Evolutionary conservation across 345 rosid genomes (phyloP), one percentile per base, ranked within the genome.

Genomic region (Microcos paniculata): DNA sequence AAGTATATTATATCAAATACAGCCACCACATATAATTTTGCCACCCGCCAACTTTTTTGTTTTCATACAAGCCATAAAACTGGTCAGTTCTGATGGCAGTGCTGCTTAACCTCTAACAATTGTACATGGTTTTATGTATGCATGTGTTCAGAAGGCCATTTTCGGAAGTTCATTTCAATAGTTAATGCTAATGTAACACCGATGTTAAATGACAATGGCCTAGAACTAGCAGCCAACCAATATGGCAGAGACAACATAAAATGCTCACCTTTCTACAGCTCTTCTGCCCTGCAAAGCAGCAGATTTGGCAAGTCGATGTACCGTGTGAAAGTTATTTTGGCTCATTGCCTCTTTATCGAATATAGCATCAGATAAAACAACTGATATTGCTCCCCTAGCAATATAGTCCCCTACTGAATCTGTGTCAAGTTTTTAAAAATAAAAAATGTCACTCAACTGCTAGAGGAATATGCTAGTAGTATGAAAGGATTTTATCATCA

Each of bases 291-390:
- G 82, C 35, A 66, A 69, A 58, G 86, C 82, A 53, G 89, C 90
- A 26, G 79, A 76, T 45, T 35, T 19, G 30, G 90, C 90, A 30
- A 76, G 81, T 52, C 71, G 75, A 81, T 80, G 46, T 74, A 89
- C 61, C 53, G 13, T 74, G 64, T 76, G 43, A 56, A 84, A 67
- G 79, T 89, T 74, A 28, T 69, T 77, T 51, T 67, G 76, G 66
- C 35, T 30, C 84, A 85, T 85, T 61, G 88, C 86, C 28, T 62
- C 83, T 69, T 84, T 85, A 78, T 77, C 59, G 58, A 88, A 86
- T 70, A 85, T 87, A 74, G 90, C 87, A 77, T 85, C 89, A 0
- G 90, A 89, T 45, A 89, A 72, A 62, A 89, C 88, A 42, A 87
- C 92, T n/a, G 90, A 75, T 51, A 84, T 71, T 70, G 92, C 92